These are phyloP conservation scores for Rhizophagus sp. DNA, from an alignment of 192 early-diverging fungal genomes.

Conservation along the genomic window DNA sequence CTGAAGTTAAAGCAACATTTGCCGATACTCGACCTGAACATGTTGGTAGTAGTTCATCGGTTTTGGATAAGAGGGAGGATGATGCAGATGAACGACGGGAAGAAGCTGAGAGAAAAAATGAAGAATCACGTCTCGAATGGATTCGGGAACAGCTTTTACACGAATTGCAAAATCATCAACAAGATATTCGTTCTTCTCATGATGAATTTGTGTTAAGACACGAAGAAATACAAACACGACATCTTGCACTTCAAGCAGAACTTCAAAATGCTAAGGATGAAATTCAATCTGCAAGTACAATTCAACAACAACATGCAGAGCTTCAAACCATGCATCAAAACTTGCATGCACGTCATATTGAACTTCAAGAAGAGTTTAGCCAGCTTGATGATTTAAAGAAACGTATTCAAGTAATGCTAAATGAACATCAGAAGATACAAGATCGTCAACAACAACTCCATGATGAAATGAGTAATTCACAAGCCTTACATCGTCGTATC, in stretches of 20 bases:
- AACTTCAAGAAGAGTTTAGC: background rate
- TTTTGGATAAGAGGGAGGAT: background rate
- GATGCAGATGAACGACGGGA: background rate
- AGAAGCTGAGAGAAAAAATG: background rate
- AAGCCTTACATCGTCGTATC: background rate
- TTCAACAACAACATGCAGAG: background rate
- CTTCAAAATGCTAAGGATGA: background rate
- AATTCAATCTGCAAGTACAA: background rate
- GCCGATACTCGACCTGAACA: background rate
- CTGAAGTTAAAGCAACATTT: background rate
- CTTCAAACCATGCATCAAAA: slow-evolving; percentile 16
- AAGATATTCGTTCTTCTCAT: background rate
- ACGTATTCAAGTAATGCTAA: background rate
- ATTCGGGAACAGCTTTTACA: background rate
- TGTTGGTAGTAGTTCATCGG: background rate
- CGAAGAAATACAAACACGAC: slow-evolving; percentile 20
- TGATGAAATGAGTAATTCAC: background rate
- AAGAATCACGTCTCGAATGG: background rate
- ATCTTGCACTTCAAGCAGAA: background rate
- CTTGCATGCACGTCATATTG: background rate
- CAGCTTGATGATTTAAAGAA: background rate
- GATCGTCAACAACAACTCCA: slow-evolving; percentile 12
- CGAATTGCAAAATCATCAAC: slow-evolving; percentile 15
- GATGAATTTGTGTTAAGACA: background rate
- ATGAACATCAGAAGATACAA: background rate